Base-by-base conservation (phyloP, 805 yeast species). In the Vanderwaltozyma tropicalis region DNA sequence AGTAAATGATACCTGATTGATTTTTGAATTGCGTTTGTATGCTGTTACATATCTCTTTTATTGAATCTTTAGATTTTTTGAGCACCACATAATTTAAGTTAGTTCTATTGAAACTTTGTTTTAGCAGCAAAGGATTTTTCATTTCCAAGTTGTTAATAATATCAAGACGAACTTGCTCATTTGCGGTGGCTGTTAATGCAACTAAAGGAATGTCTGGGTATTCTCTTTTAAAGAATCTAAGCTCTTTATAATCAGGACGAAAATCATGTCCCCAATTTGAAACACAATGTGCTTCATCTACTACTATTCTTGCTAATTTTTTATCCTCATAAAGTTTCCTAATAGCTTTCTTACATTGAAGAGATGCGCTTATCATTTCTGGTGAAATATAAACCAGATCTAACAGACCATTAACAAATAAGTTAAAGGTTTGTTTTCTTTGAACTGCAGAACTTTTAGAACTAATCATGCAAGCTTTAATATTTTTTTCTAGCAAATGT, bases 261-360 rank as follows among this genome's bases (percentile, higher is more conserved):
- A 92, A 92, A 59, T 94, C 98, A 61, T 92, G 98, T 15, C 99
- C 99, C 99, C 99, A 92, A 9, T 94, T 81, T 37, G 96, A 85
- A 37, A 94, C 94, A 70, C 99, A 92, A 63, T 92, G 99, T 0
- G 98, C 98, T 55, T 82, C 99, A 63, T 92, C 99, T 29, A 92
- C 87, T 7, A 92, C 96, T 26, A 92, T 71, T 36, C 97, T 68
- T 0, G 96, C 95, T 22, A 92, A 62, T 49, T 66, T 65, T 10
- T 71, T 66, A 28, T 70, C 71, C 9, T 66, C 63, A 53, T 82
- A 68, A 5, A 92, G 62, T 36, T 61, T 67, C 9, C 67, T 62
- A 37, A 92, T 77, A 0, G 80, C 79, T 37, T 67, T 68, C 49
- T 74, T 80, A 33, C 92, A 77, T 49, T 77, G 77, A 8, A 63